These are phyloP conservation scores for Euphorbia pulcherrima DNA, from an alignment of 345 rosid genomes.

Conservation along the genomic window DNA sequence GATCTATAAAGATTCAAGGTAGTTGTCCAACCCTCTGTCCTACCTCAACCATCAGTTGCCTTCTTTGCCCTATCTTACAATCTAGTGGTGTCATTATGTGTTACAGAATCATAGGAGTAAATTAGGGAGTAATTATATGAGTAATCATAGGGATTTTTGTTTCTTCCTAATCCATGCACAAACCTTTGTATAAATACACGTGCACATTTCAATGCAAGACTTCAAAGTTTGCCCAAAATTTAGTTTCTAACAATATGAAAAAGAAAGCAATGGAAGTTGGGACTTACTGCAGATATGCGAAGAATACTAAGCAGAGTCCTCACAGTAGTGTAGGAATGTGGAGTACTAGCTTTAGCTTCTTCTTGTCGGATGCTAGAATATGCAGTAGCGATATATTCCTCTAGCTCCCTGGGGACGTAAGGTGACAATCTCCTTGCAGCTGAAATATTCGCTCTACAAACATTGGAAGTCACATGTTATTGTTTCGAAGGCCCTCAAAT, in stretches of 20 bases:
- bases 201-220: too few relatives aligned
- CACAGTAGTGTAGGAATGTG: conserved; percentile 92
- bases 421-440: conserved; percentile 90
- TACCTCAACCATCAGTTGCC: not conserved
- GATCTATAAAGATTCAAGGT: not conserved
- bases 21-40: not conserved
- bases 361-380: conserved; percentile 93
- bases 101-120: too few relatives aligned
- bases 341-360: conserved; percentile 82
- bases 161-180: too few relatives aligned
- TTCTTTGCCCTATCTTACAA: not conserved
- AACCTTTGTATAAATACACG: too few relatives aligned
- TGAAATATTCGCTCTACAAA: conserved; percentile 78
- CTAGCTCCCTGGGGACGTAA: conserved; percentile 73
- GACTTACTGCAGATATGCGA: conserved; percentile 89
- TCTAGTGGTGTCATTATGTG: not conserved
- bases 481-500: not conserved
- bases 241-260: too few relatives aligned
- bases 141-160: too few relatives aligned
- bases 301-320: conserved; percentile 92
- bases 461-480: conserved; percentile 9
- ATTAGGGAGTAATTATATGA: too few relatives aligned
- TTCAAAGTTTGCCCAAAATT: too few relatives aligned
- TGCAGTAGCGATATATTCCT: conserved; percentile 89
- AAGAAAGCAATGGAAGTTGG: conserved; percentile 4